Evolutionary conservation across 306 rosid genomes (phyloP).

Genomic region (Herpetospermum pedunculosum): DNA sequence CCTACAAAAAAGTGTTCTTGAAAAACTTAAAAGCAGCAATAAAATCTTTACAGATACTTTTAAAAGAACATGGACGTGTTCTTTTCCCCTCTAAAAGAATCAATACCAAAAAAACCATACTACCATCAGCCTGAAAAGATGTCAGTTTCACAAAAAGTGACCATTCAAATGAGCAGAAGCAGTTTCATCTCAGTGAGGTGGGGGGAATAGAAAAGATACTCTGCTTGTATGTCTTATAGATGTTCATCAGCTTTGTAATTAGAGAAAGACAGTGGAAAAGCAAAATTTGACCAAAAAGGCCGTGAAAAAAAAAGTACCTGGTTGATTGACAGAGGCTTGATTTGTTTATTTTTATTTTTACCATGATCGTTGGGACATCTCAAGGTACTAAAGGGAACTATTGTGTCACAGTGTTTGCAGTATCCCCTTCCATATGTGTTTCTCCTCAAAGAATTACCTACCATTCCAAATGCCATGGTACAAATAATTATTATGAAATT

Average conservation of each 20-base stretch:
- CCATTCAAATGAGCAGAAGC: background rate
- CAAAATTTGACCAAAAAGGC: background rate
- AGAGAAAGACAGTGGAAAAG: background rate
- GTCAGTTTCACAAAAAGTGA: slow-evolving; percentile 3
- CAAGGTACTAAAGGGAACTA: slow-evolving; percentile 60
- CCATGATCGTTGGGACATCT: slow-evolving; percentile 39
- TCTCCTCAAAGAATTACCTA: slow-evolving; percentile 43
- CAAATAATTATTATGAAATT: background rate
- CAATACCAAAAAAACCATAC: background rate
- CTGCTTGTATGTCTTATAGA: background rate
- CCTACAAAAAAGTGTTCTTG: background rate
- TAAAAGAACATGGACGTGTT: background rate
- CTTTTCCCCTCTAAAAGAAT: background rate
- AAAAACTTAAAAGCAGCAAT: background rate
- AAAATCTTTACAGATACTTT: background rate
- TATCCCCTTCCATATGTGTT: slow-evolving; percentile 52
- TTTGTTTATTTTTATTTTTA: slow-evolving; percentile 24
- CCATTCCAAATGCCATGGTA: slow-evolving; percentile 6
- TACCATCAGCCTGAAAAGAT: background rate
- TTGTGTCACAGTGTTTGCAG: slow-evolving; percentile 48
- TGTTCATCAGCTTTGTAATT: background rate
- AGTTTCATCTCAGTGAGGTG: background rate
- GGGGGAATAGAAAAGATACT: background rate
- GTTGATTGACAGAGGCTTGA: slow-evolving; percentile 38
- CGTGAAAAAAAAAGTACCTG: slow-evolving; percentile 36